These are phyloP conservation scores for Phyllosticta ampelicida DNA, from an alignment of 2,329 filamentous ascomycete species.

Conservation along the genomic window DNA sequence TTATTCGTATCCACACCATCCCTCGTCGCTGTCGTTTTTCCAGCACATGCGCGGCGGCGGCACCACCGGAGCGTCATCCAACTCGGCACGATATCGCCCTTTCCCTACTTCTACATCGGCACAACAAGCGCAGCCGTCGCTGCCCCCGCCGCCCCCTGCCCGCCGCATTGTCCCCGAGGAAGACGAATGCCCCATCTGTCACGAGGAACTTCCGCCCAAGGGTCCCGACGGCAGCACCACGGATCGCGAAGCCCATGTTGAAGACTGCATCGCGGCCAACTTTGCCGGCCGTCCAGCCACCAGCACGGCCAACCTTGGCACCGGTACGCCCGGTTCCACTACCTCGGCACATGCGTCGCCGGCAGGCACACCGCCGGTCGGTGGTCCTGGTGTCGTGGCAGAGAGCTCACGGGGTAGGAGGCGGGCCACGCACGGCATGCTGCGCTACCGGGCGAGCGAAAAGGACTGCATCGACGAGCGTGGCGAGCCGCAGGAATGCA, in stretches of 20 bases:
- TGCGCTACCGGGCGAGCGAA: conserved; percentile 47
- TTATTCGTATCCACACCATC: not conserved
- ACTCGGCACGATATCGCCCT: conserved; percentile 4
- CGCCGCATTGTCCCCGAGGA: conserved; percentile 45
- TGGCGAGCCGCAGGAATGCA: conserved; percentile 43
- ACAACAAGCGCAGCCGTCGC: conserved; percentile 12
- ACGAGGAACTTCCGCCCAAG: conserved; percentile 54
- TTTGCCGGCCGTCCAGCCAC: conserved; percentile 12
- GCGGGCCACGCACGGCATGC: conserved; percentile 27
- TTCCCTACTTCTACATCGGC: conserved; percentile 4
- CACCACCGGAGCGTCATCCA: conserved; percentile 7
- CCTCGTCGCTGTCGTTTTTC: not conserved
- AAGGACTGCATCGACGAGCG: conserved; percentile 51
- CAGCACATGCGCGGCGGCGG: conserved; percentile 4
- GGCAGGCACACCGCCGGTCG: not conserved
- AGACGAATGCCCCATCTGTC: conserved; percentile 71
- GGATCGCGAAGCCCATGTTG: conserved; percentile 35
- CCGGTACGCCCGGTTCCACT: not conserved
- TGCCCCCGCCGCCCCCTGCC: conserved; percentile 9
- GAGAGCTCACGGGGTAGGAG: conserved; percentile 1
- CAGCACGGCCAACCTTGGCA: not conserved
- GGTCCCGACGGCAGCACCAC: conserved; percentile 27
- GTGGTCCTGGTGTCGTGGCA: not conserved
- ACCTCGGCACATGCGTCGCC: not conserved
- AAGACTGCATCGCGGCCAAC: conserved; percentile 27